Evolutionary conservation across 768 basidiomycete genomes (phyloP).

Genomic region (Collybiopsis luxurians): DNA sequence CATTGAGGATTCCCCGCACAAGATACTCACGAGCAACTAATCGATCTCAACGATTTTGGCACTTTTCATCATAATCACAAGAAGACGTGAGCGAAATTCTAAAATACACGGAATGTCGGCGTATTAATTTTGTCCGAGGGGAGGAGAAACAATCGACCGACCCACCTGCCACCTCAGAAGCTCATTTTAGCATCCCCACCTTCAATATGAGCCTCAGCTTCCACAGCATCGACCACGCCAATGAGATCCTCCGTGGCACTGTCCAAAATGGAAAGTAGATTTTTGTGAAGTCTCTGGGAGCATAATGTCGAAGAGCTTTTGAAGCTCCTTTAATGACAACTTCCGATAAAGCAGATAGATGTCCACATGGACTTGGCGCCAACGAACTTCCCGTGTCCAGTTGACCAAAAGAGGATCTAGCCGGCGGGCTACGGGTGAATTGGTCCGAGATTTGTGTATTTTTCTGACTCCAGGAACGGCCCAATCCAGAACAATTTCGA

Average conservation of each 20-base stretch:
- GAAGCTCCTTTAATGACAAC: not conserved
- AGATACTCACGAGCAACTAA: too few relatives aligned
- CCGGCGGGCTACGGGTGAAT: not conserved
- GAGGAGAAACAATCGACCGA: too few relatives aligned
- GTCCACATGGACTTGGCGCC: not conserved
- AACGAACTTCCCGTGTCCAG: too few relatives aligned
- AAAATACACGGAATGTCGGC: too few relatives aligned
- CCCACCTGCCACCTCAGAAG: too few relatives aligned
- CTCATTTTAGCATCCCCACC: too few relatives aligned
- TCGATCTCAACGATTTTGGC: too few relatives aligned
- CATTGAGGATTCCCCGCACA: too few relatives aligned
- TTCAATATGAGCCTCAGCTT: not conserved
- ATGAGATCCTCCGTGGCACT: not conserved
- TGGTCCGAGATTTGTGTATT: not conserved
- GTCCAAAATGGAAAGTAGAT: not conserved
- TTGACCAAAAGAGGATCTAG: not conserved
- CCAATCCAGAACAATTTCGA: slow-evolving; percentile 1
- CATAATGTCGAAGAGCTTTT: not conserved
- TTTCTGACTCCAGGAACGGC: not conserved
- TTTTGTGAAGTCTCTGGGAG: not conserved
- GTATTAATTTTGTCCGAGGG: too few relatives aligned
- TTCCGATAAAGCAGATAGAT: not conserved
- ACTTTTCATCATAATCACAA: too few relatives aligned
- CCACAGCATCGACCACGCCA: not conserved
- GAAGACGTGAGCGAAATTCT: too few relatives aligned